Percentiles rank a stretch among this genome's conserved stretches.
These are phyloP conservation scores for Fusarium anguioides DNA, from an alignment of 2,329 filamentous ascomycete genomes.

Conservation along the genomic window DNA sequence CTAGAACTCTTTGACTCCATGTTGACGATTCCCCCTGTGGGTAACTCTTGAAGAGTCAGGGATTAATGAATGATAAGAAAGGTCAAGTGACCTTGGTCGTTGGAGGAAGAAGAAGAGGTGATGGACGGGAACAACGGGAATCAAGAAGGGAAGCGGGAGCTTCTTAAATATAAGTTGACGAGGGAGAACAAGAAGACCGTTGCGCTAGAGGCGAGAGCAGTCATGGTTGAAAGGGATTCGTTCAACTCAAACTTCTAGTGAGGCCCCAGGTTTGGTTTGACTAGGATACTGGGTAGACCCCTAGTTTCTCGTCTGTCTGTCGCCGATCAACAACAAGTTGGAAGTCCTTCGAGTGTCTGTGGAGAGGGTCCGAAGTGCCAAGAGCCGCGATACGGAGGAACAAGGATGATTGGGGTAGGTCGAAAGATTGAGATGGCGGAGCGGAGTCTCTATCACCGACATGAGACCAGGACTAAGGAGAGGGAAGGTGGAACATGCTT, in stretches of 20 bases:
- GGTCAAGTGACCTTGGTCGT: conserved; percentile 33
- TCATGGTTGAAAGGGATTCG: conserved; percentile 17
- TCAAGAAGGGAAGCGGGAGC: conserved; percentile 13
- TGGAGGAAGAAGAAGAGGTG: conserved; percentile 21
- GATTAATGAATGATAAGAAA: conserved; percentile 22
- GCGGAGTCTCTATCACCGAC: conserved; percentile 20
- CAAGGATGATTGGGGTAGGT: conserved; percentile 41
- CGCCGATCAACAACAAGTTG: conserved; percentile 31
- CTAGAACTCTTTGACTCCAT: conserved; percentile 39
- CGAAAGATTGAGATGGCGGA: conserved; percentile 25
- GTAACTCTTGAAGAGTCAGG: conserved; percentile 4
- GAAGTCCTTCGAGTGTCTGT: conserved; percentile 7
- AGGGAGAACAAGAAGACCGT: conserved; percentile 6
- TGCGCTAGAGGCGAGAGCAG: not conserved
- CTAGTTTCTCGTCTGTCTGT: conserved; percentile 19
- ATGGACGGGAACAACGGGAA: conserved; percentile 9
- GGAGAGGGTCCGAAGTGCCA: conserved; percentile 32
- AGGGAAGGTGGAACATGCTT: conserved; percentile 16
- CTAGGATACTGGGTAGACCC: not conserved
- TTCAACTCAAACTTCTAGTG: conserved; percentile 12
- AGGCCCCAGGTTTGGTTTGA: conserved; percentile 10
- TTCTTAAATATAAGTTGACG: conserved; percentile 37
- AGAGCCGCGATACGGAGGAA: conserved; percentile 39
- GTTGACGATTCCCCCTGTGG: conserved; percentile 19
- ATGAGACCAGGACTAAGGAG: conserved; percentile 8